Base-by-base conservation (phyloP, 2,329 filamentous ascomycete genomes). In the Alternaria sp. region DNA sequence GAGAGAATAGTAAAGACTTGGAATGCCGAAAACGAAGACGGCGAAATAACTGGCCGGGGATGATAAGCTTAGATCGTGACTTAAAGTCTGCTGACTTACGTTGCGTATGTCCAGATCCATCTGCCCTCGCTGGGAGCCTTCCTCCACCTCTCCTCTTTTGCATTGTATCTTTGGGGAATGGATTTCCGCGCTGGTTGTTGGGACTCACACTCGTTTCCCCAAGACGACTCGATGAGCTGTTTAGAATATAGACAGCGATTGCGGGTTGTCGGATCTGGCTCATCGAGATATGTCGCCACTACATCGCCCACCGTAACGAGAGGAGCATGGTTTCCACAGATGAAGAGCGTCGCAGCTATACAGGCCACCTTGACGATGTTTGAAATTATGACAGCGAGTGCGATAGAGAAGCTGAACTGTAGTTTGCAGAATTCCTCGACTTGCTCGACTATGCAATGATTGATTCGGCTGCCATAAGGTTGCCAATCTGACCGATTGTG, bases 331-430 rank as follows among this genome's bases (percentile, higher is more conserved):
- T 23, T 17, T 25, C 30, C 23, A 26, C 54, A 64, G 26, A 10
- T 32, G 26, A 57, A 72, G 5, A 70, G 60, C 6, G 66, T 69
- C 49, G 62, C 25, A 19, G 66, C 67, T 9, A 66, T 63, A 25
- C 54, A 60, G 7, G 43, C 19, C 1, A 51, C 54, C 19, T 70
- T 70, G 36, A 64, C 28, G 1, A 68, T 4, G 11, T 68, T 70
- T 25, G 56, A 21, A 6, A 64, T 2, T 3, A 67, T 62, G 12
- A 70, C 64, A 7, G 45, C 13, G 5, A 66, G 43, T 7, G 73
- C 66, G 12, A 79, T 68, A 3, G 67, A 45, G n/a, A 74, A 51
- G 56, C 66, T 74, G 59, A 76, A 73, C 28, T 77, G 62, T 4
- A 78, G 25, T 43, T 70, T 71, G 60, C 74, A 77, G 1, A 61